phyloP scores from a whole-genome alignment of 2,329 filamentous ascomycete species.

The Aspergillus sp. region DNA sequence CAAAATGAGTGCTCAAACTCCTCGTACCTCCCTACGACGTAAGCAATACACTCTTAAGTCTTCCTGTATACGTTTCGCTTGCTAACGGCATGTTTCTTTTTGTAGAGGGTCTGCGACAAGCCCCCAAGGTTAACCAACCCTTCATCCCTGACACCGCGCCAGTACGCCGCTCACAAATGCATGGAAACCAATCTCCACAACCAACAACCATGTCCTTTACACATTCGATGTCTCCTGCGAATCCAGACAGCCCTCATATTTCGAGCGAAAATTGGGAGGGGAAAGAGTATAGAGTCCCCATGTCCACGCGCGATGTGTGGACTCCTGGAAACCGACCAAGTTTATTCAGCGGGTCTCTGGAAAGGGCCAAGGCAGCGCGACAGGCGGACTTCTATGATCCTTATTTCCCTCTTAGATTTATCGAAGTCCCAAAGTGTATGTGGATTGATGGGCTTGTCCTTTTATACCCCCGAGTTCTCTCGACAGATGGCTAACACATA shows the following conservation, averaged over 20 bases:
- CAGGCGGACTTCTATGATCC: conserved; percentile 41
- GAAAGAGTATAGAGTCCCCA: conserved; percentile 37
- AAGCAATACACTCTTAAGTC: conserved; percentile 8
- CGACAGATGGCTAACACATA: conserved; percentile 11
- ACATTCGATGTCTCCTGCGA: conserved; percentile 30
- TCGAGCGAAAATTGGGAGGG: conserved; percentile 39
- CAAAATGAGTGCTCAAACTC: conserved; percentile 24
- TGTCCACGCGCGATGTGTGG: conserved; percentile 41
- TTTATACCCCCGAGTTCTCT: background rate
- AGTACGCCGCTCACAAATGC: conserved; percentile 32
- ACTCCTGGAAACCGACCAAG: conserved; percentile 45
- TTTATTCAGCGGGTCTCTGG: conserved; percentile 30
- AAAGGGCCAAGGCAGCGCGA: conserved; percentile 30
- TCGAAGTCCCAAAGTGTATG: conserved; percentile 40
- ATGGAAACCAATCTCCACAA: conserved; percentile 35
- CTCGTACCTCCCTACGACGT: conserved; percentile 30
- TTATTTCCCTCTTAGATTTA: conserved; percentile 35
- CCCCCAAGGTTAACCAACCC: conserved; percentile 40
- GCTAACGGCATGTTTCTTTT: conserved; percentile 14
- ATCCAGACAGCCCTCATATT: conserved; percentile 30
- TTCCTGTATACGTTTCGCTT: background rate
- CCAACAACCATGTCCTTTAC: conserved; percentile 25
- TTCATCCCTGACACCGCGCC: conserved; percentile 41
- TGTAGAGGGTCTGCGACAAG: conserved; percentile 41
- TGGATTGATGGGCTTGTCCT: background rate